These are phyloP conservation scores for Corylus americana DNA, from an alignment of 306 rosid genomes.

Conservation along the genomic window DNA sequence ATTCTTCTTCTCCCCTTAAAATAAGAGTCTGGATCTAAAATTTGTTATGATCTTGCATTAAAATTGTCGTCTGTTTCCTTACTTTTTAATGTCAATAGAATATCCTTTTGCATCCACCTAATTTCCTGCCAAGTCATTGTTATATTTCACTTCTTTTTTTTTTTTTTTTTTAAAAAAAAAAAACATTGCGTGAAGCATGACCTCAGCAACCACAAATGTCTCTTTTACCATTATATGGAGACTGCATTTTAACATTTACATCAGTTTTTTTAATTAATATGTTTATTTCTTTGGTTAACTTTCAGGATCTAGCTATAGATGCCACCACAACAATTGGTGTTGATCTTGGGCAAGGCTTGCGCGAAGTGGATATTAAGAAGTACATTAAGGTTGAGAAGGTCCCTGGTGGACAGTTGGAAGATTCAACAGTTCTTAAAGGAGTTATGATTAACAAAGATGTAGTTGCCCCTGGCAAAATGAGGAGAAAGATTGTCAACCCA, in stretches of 20 bases:
- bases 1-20: background rate
- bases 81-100: background rate
- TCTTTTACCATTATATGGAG: background rate
- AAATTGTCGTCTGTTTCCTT: background rate
- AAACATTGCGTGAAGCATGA: background rate
- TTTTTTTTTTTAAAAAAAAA: no score
- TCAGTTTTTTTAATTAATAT: constrained; percentile 14
- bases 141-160: background rate
- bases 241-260: constrained; percentile 1
- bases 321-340: constrained; percentile 89
- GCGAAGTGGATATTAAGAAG: constrained; percentile 91
- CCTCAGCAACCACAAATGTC: constrained; percentile 2
- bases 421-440: constrained; percentile 79
- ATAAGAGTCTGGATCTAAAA: background rate
- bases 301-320: constrained; percentile 88
- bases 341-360: constrained; percentile 86
- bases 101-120: background rate
- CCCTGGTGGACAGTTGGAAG: constrained; percentile 93
- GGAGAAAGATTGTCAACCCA: constrained; percentile 88
- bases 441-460: constrained; percentile 97
- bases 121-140: background rate
- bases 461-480: constrained; percentile 92
- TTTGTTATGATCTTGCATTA: background rate
- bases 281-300: constrained; percentile 21
- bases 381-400: constrained; percentile 93